These are phyloP conservation scores for Ammopiptanthus mongolicus DNA, from an alignment of 306 rosid species.

Conservation along the genomic window DNA sequence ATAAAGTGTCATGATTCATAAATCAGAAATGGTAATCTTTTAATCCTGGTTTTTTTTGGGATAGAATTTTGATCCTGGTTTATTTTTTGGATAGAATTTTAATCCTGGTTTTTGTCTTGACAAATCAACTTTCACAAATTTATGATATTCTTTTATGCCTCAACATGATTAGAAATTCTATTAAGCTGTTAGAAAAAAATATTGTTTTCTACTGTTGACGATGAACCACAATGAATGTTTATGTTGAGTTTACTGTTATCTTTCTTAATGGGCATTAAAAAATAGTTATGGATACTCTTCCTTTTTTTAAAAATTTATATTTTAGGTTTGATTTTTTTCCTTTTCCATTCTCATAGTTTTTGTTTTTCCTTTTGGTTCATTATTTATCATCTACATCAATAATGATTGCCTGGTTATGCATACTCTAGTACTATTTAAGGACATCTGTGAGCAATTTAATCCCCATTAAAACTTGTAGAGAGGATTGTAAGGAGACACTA, in stretches of 20 bases:
- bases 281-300: not conserved
- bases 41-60: no score
- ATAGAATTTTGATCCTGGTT: no score
- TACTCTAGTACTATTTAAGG: not conserved
- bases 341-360: no score
- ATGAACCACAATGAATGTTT: not conserved
- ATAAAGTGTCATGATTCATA: not conserved
- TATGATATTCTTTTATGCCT: not conserved
- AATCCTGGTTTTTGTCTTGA: not conserved
- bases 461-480: not conserved
- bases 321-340: no score
- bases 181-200: not conserved
- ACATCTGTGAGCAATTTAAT: not conserved
- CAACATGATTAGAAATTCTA: not conserved
- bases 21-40: not conserved
- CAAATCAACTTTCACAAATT: not conserved
- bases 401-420: no score
- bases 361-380: no score
- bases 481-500: not conserved
- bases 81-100: no score
- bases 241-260: not conserved
- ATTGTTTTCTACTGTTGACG: not conserved
- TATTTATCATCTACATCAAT: no score
- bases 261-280: not conserved
- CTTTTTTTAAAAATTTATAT: no score